These are phyloP conservation scores for Polytrichum commune DNA, from an alignment of 225 moss, liverwort and hornwort genomes.

Conservation along the genomic window DNA sequence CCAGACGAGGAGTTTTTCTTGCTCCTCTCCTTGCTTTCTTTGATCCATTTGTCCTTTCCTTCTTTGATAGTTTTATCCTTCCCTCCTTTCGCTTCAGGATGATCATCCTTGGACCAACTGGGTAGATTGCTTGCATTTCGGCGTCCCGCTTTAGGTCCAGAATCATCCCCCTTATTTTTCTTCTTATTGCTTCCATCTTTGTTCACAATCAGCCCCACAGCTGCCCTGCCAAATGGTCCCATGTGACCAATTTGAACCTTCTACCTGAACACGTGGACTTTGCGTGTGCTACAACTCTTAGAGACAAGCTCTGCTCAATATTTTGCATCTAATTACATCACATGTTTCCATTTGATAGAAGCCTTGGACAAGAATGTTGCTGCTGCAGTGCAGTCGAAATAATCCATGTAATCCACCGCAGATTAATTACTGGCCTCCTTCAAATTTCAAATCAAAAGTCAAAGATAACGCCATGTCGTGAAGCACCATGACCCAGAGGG, in stretches of 20 bases:
- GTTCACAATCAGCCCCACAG: constrained; percentile 58
- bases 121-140: constrained; percentile 36
- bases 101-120: constrained; percentile 60
- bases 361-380: background rate
- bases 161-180: constrained; percentile 48
- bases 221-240: constrained; percentile 72
- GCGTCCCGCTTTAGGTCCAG: constrained; percentile 31
- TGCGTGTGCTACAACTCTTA: constrained; percentile 11
- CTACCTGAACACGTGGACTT: constrained; percentile 5
- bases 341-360: background rate
- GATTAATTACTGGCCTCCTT: background rate
- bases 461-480: background rate
- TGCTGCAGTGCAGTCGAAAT: background rate
- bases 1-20: constrained; percentile 33
- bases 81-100: constrained; percentile 41
- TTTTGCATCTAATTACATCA: background rate
- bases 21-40: constrained; percentile 52
- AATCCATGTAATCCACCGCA: too few species aligned
- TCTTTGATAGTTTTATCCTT: constrained; percentile 42
- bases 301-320: constrained; percentile 16
- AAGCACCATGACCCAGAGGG: constrained; percentile 3
- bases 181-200: constrained; percentile 58
- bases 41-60: constrained; percentile 47
- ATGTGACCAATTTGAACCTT: constrained; percentile 36
- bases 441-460: background rate